Percentiles rank a stretch among this genome's conserved stretches.
Evolutionary conservation across 257 asterid genomes (phyloP).

Genomic region (Asclepias syriaca): DNA sequence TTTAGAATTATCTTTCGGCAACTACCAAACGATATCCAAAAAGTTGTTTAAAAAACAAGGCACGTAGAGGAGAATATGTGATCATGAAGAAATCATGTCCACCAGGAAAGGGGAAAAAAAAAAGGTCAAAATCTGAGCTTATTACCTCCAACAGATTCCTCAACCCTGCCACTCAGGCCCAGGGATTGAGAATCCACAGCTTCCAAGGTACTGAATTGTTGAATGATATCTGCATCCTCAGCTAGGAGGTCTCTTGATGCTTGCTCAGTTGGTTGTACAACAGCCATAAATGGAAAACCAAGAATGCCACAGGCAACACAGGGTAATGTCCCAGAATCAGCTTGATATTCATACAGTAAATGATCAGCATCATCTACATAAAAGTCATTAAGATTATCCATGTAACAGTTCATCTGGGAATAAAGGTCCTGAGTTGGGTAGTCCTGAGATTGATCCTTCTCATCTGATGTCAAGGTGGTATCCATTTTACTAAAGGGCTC

Average conservation of each 20-base stretch:
- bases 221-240: conserved; percentile 24
- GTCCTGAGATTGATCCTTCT: conserved; percentile 32
- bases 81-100: not conserved
- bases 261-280: conserved; percentile 72
- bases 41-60: not conserved
- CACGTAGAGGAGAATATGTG: not conserved
- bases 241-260: conserved; percentile 39
- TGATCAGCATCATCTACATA: conserved; percentile 61
- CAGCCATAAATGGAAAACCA: conserved; percentile 96
- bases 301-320: conserved; percentile 97
- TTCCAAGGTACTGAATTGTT: conserved; percentile 17
- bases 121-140: not conserved
- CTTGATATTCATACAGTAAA: conserved; percentile 67
- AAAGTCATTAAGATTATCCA: conserved; percentile 44
- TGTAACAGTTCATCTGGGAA: conserved; percentile 49
- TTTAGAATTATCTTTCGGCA: not conserved
- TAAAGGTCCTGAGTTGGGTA: conserved; percentile 31
- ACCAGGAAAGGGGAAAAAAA: not conserved
- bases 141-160: conserved; percentile 46
- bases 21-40: not conserved
- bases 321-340: conserved; percentile 89
- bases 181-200: conserved; percentile 26
- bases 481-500: conserved; percentile 36
- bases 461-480: conserved; percentile 26
- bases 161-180: conserved; percentile 22